Base-by-base conservation (phyloP, 148 eudicot genomes). In the Spergularia bocconei region DNA sequence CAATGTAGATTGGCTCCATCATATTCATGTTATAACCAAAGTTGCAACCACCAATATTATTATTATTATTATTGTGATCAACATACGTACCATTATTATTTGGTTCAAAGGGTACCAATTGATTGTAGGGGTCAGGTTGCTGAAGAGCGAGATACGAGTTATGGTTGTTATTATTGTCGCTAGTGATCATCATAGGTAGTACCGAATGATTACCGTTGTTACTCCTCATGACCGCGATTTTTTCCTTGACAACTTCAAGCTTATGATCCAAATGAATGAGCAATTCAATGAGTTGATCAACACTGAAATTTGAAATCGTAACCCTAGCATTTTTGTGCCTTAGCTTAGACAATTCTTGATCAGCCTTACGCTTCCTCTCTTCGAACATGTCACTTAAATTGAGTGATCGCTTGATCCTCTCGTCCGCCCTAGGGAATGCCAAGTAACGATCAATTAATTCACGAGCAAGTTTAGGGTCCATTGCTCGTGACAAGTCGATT, bases 271-370 rank as follows among this genome's bases (percentile, higher is more conserved):
- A 67, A 23, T 65, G 21, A 16, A 13, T 54, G 20, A 80, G 41
- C 58, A 80, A 55, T 6, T 71, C 65, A 54, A 51, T 13, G 13
- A 80, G 72, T 57, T 80, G 36, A 5, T 59, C 62, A 56, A 0
- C 57, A 53, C 57, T 50, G 0, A 63, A 70, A 7, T 36, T 64
- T 11, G 69, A 71, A 20, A 80, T 64, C 5, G 70, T 21, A 71
- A 60, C 67, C 63, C 17, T 60, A 19, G 67, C 52, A 70, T 70
- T 75, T 21, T 76, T 51, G 19, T 54, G 61, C 73, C 64, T 50
- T 11, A 80, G 12, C 47, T 78, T 78, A 23, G 23, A 21, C 76
- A 78, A 71, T 21, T 78, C 80, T 63, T 78, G 75, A 36, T 67
- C 71, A 0, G 67, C 66, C 71, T 55, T 74, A 4, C 67, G 58